Conservation (phyloP, 352 stramenopile species). For the Pythium insidiosum region DNA sequence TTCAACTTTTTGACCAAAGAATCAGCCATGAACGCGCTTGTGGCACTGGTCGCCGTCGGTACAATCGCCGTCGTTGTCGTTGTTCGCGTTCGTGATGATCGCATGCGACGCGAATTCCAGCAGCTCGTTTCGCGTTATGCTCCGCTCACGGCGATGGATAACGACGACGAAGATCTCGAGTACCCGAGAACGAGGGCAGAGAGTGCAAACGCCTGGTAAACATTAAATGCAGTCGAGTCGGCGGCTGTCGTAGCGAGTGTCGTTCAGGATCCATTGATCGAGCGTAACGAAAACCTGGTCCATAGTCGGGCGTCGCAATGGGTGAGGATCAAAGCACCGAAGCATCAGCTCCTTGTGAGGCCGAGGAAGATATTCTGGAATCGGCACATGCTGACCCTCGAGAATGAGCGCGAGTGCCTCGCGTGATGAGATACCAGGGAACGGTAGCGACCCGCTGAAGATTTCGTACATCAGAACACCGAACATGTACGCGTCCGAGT, state of each 20-base stretch:
- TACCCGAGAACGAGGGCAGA: too few species aligned
- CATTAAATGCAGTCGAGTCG: too few species aligned
- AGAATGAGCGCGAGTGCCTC: constrained; percentile 49
- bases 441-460: constrained; percentile 50
- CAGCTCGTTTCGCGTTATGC: constrained; percentile 24
- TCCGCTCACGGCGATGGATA: constrained; percentile 17
- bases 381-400: constrained; percentile 58
- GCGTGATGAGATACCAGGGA: constrained; percentile 38
- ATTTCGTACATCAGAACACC: constrained; percentile 70
- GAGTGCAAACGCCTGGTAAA: too few species aligned
- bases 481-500: constrained; percentile 75
- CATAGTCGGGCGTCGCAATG: constrained; percentile 47
- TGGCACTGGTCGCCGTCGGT: neutral
- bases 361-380: constrained; percentile 26
- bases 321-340: constrained; percentile 51
- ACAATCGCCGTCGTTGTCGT: constrained; percentile 12
- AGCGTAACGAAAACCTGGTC: constrained; percentile 57
- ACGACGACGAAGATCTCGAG: constrained; percentile 15
- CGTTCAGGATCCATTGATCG: constrained; percentile 44
- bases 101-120: constrained; percentile 22
- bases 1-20: too few species aligned
- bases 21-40: constrained; percentile 1
- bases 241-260: constrained; percentile 21
- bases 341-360: constrained; percentile 47
- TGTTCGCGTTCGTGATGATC: constrained; percentile 14